Conservation (phyloP, 106 monocot species). For the Allium cepa region DNA sequence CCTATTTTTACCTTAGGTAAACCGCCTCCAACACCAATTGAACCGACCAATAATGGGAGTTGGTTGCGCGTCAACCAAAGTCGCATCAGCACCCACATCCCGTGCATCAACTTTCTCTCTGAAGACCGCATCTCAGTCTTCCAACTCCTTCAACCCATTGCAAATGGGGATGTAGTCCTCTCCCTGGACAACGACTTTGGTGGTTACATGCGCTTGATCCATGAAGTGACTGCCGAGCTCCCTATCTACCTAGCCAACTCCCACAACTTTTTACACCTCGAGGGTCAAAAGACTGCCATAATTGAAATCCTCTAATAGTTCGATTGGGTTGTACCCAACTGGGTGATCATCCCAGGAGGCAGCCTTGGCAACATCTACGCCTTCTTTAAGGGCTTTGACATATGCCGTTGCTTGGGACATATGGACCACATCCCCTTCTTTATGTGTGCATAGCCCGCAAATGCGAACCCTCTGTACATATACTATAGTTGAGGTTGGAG, state of each 20-base stretch:
- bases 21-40: no score
- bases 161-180: conserved; percentile 84
- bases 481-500: conserved; percentile 70
- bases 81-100: conserved; percentile 86
- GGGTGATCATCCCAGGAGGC: conserved; percentile 91
- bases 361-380: conserved; percentile 99
- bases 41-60: conserved; percentile 81
- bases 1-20: no score
- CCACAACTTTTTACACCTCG: conserved; percentile 80
- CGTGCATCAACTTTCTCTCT: conserved; percentile 80
- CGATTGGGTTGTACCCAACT: conserved; percentile 95
- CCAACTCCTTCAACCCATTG: conserved; percentile 89
- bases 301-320: conserved; percentile 96
- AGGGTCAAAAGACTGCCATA: conserved; percentile 93
- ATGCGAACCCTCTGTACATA: conserved; percentile 84
- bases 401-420: conserved; percentile 82
- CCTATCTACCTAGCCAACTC: conserved; percentile 97
- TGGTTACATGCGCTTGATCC: conserved; percentile 90
- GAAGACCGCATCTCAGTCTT: conserved; percentile 78
- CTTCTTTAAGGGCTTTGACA: conserved; percentile 89
- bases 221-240: conserved; percentile 88
- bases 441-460: conserved; percentile 86
- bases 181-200: conserved; percentile 90
- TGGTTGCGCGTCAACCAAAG: conserved; percentile 89
- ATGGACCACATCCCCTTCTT: conserved; percentile 70